phyloP scores from a whole-genome alignment of 1,139 yeast genomes.

The Cylindricascospora bacillispora region DNA sequence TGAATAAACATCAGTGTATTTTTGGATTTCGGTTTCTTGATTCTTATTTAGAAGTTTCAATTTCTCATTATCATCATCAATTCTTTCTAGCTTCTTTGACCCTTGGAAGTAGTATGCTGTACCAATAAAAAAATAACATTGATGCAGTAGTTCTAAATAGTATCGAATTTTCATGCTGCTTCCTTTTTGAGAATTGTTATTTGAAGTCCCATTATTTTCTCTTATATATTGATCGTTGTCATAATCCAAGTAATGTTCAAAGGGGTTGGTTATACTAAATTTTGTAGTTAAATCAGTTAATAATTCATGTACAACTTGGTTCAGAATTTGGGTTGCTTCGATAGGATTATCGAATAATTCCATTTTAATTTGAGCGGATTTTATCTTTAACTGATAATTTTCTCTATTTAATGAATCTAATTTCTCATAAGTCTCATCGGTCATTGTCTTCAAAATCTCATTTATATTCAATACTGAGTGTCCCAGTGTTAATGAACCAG shows the following conservation, averaged over 20 bases:
- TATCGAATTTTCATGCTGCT: slow-evolving; percentile 21
- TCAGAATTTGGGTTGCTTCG: slow-evolving; percentile 36
- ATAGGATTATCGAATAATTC: slow-evolving; percentile 29
- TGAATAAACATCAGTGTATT: slow-evolving; percentile 13
- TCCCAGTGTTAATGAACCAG: not conserved
- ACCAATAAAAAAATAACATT: slow-evolving; percentile 66
- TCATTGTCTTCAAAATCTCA: slow-evolving; percentile 54
- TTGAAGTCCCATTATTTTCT: not conserved
- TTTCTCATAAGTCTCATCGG: slow-evolving; percentile 38
- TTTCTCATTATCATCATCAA: slow-evolving; percentile 20
- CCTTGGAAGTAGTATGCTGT: slow-evolving; percentile 49
- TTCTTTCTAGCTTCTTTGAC: slow-evolving; percentile 18
- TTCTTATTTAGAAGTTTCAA: slow-evolving; percentile 4
- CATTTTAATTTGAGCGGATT: slow-evolving; percentile 46
- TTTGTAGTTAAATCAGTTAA: slow-evolving; percentile 16
- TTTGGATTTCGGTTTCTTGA: slow-evolving; percentile 4
- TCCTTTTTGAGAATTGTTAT: not conserved
- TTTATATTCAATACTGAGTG: slow-evolving; percentile 41
- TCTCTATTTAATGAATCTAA: slow-evolving; percentile 38
- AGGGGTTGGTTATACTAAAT: slow-evolving; percentile 5
- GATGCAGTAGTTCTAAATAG: slow-evolving; percentile 47
- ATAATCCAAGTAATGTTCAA: not conserved
- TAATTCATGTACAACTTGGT: slow-evolving; percentile 28
- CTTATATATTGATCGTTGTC: not conserved
- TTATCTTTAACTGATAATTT: slow-evolving; percentile 32